These are phyloP conservation scores for Fusarium illudens DNA, from an alignment of 2,329 filamentous ascomycete genomes.

Conservation along the genomic window DNA sequence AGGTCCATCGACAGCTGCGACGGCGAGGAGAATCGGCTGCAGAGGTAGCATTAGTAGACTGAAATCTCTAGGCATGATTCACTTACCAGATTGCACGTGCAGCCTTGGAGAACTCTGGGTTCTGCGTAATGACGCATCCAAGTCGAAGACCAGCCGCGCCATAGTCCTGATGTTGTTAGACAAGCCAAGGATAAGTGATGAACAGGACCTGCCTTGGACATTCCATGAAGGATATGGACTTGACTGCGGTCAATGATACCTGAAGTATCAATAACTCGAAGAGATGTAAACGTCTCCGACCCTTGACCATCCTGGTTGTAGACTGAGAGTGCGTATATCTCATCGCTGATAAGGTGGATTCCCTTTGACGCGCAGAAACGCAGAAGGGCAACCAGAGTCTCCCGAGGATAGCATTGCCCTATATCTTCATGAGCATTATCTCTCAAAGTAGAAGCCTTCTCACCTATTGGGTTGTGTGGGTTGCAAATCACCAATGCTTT, in stretches of 20 bases:
- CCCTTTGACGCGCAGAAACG: not conserved
- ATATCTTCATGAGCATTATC: not conserved
- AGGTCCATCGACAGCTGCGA: not conserved
- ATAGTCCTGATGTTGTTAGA: not conserved
- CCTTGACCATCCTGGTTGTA: not conserved
- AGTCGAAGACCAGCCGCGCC: not conserved
- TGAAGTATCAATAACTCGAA: not conserved
- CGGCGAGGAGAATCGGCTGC: not conserved
- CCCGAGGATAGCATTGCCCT: not conserved
- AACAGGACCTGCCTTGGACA: not conserved
- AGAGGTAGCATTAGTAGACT: not conserved
- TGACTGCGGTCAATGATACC: not conserved
- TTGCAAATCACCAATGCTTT: not conserved
- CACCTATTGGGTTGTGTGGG: not conserved
- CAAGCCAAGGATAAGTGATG: not conserved
- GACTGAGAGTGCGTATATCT: slow-evolving; percentile 1
- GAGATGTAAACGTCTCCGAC: not conserved
- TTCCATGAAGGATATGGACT: not conserved
- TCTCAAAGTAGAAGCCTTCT: not conserved
- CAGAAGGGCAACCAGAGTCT: not conserved
- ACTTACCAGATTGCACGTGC: not conserved
- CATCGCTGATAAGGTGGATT: not conserved
- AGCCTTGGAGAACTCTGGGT: not conserved
- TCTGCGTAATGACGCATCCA: slow-evolving; percentile 1
- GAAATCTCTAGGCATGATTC: not conserved